These are phyloP conservation scores for Xanthoconium separans DNA, from an alignment of 1,284 basidiomycete species.

Conservation along the genomic window DNA sequence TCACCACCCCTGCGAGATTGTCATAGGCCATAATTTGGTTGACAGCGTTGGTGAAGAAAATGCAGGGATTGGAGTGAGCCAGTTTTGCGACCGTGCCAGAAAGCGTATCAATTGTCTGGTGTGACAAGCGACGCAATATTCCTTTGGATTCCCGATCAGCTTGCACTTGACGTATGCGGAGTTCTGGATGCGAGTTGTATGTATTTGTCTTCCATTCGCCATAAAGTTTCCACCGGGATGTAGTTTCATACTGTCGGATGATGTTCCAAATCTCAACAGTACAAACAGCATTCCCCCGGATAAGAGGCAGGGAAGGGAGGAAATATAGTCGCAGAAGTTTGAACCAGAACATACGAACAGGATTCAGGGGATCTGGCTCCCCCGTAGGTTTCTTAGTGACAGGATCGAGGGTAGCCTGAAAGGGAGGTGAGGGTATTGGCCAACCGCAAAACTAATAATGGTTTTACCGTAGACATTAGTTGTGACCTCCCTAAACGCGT, in stretches of 20 bases:
- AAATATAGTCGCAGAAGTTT: slow-evolving; percentile 78
- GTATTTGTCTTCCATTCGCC: slow-evolving; percentile 89
- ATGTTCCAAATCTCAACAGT: slow-evolving; percentile 89
- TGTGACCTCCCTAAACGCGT: slow-evolving; percentile 57
- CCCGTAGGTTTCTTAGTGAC: slow-evolving; percentile 54
- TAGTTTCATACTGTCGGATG: slow-evolving; percentile 75
- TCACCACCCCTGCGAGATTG: slow-evolving; percentile 88
- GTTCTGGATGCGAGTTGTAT: slow-evolving; percentile 72
- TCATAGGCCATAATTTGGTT: slow-evolving; percentile 97
- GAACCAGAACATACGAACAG: slow-evolving; percentile 75
- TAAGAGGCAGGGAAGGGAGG: slow-evolving; percentile 85
- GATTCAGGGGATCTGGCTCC: slow-evolving; percentile 52
- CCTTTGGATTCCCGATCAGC: slow-evolving; percentile 78
- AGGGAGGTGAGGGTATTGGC: slow-evolving; percentile 8
- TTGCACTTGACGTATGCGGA: slow-evolving; percentile 69
- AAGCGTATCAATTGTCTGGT: slow-evolving; percentile 77
- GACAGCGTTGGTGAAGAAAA: slow-evolving; percentile 88
- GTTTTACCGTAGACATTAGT: slow-evolving; percentile 42
- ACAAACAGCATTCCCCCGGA: slow-evolving; percentile 82
- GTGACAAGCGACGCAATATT: slow-evolving; percentile 79
- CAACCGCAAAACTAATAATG: slow-evolving; percentile 29
- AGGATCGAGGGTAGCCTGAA: slow-evolving; percentile 50
- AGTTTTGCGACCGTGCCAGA: slow-evolving; percentile 92
- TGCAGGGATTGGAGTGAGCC: slow-evolving; percentile 90
- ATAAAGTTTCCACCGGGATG: slow-evolving; percentile 85